Evolutionary conservation across 306 rosid genomes (phyloP), one percentile per base, ranked within the genome.

Genomic region (Cucurbita ficifolia): DNA sequence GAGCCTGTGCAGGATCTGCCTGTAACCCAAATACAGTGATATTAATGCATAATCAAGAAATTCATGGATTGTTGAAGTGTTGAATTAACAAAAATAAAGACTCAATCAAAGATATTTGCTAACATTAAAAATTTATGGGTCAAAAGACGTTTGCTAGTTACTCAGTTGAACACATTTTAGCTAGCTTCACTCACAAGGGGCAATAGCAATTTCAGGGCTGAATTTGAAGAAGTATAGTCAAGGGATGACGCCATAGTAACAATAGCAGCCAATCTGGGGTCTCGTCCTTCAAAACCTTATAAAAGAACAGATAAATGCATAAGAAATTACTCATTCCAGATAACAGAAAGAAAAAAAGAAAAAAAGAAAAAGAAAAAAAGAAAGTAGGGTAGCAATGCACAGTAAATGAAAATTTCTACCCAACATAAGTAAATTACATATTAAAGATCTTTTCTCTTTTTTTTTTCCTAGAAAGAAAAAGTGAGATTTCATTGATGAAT

Each of bases 1-100:
- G 87, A 78, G 91, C 99, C 86, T 95, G 91, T 12, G 99, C 99
- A 16, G 99, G 99, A 80, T 95, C 99, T 58, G 97, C 99, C 99
- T 95, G 92, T 81, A 79, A 12, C 78, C 62, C 71, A 93, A 75
- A 53, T 60, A 70, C 68, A 76, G 79, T 21, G 54, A 78, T 54
- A 68, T 87, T 52, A 90, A 73, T 18, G 73, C 80, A 10, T 55
- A 52, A 70, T 63, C 76, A 76, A 67, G 75, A 56, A 16, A 56
- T 50, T 46, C 55, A 40, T 40, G 52, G 13, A 75, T 11, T 33
- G 35, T 17, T 58, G 48, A 53, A 43, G 33, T 40, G 39, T 39
- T 24, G 49, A 62, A 50, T 9, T 61, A 51, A 35, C 52, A 75
- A 16, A 16, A 49, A 36, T 7, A 19, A 39, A 46, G 22, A 19